A percentile compares a stretch with the other conserved stretches of the same genome.
Evolutionary conservation across 1,139 yeast species (phyloP).

Genomic region (Nematodospora anomalae): DNA sequence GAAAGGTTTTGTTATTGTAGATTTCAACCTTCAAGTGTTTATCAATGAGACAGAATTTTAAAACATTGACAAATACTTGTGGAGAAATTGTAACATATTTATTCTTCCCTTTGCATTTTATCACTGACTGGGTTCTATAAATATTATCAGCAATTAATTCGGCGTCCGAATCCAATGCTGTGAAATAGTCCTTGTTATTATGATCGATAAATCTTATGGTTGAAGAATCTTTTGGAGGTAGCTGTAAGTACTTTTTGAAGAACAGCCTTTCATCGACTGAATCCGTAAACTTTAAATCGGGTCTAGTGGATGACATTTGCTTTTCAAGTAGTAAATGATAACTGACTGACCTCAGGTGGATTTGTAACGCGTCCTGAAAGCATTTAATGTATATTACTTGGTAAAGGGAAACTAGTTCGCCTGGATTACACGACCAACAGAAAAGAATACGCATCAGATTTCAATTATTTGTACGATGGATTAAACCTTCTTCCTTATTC

Average conservation of each 20-base stretch:
- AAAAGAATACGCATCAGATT: not conserved
- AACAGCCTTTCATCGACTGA: conserved; percentile 63
- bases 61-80: conserved; percentile 64
- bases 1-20: conserved; percentile 61
- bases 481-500: too few species aligned
- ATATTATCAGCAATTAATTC: conserved; percentile 76
- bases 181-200: conserved; percentile 70
- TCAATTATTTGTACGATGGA: too few species aligned
- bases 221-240: conserved; percentile 47
- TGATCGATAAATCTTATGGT: conserved; percentile 67
- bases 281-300: conserved; percentile 73
- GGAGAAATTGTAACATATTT: conserved; percentile 77
- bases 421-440: not conserved
- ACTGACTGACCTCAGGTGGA: not conserved
- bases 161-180: conserved; percentile 79
- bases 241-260: conserved; percentile 54
- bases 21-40: conserved; percentile 76
- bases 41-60: conserved; percentile 67
- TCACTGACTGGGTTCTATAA: conserved; percentile 77
- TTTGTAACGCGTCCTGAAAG: not conserved
- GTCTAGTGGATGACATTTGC: conserved; percentile 67
- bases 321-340: too few species aligned
- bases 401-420: too few species aligned
- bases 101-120: conserved; percentile 56
- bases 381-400: too few species aligned